phyloP scores from a whole-genome alignment of 163 green algal species.

The Coccomyxa subellipsoidea region DNA sequence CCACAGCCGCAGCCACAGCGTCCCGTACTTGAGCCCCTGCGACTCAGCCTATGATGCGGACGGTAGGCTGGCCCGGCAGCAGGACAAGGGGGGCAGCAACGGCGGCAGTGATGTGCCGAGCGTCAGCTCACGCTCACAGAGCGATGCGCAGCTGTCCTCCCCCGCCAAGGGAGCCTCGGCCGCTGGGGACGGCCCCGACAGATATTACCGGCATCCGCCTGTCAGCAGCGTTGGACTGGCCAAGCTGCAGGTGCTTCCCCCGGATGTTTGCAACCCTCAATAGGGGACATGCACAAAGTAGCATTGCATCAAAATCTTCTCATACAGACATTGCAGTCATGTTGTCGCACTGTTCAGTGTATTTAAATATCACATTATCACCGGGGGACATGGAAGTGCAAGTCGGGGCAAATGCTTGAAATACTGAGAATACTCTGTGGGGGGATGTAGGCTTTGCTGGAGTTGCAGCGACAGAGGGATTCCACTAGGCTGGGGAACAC shows the following conservation, averaged over 20 bases:
- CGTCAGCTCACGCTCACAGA: neutral
- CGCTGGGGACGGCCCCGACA: neutral
- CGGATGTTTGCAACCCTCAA: too few relatives aligned
- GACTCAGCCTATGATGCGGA: slow-evolving; percentile 5
- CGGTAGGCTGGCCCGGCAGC: neutral
- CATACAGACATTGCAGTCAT: too few relatives aligned
- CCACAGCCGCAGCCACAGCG: neutral
- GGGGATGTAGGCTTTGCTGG: neutral
- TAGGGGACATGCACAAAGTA: too few relatives aligned
- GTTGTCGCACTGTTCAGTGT: too few relatives aligned
- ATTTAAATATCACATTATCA: too few relatives aligned
- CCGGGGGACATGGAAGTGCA: too few relatives aligned
- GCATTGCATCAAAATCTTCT: too few relatives aligned
- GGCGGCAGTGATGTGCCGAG: neutral
- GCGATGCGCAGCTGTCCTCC: neutral
- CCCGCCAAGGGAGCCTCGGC: neutral
- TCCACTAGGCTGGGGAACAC: neutral
- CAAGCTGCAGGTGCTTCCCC: neutral
- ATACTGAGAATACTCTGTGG: neutral
- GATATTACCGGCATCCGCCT: neutral
- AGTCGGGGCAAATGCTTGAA: neutral
- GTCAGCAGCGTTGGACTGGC: neutral
- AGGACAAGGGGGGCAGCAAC: neutral
- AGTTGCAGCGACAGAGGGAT: neutral
- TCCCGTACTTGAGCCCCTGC: neutral